A percentile compares a stretch with the other conserved stretches of the same genome.
Evolutionary conservation across 2,329 filamentous ascomycete genomes (phyloP).

Genomic region (Xylariaceae sp.): DNA sequence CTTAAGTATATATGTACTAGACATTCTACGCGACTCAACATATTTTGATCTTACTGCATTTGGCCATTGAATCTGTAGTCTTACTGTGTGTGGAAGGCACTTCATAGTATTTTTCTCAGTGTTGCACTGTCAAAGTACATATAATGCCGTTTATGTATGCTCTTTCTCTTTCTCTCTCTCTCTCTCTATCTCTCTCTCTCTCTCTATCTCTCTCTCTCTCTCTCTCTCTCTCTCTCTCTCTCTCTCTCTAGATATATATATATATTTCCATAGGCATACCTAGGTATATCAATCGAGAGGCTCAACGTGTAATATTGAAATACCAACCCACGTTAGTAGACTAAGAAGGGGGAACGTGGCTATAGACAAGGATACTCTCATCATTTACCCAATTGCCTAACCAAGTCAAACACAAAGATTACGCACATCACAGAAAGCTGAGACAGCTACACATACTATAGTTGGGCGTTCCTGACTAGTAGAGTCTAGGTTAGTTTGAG

Average conservation of each 20-base stretch:
- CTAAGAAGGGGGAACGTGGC: background rate
- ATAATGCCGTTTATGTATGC: no score
- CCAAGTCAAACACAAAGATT: slow-evolving; percentile 7
- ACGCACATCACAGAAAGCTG: slow-evolving; percentile 14
- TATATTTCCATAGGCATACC: no score
- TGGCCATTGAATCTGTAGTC: slow-evolving; percentile 20
- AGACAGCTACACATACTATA: slow-evolving; percentile 11
- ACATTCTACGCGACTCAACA: slow-evolving; percentile 4
- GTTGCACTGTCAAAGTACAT: background rate
- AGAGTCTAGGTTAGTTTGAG: slow-evolving; percentile 10
- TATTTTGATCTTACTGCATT: slow-evolving; percentile 15
- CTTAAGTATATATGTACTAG: no score
- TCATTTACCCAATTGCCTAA: slow-evolving; percentile 5
- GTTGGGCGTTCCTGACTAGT: slow-evolving; percentile 21
- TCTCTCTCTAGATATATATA: no score
- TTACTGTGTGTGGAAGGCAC: slow-evolving; percentile 16
- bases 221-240: no score
- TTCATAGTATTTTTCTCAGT: slow-evolving; percentile 1
- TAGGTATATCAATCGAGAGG: no score
- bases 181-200: no score
- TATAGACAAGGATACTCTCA: background rate
- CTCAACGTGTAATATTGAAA: no score
- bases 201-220: no score
- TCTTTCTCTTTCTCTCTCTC: no score
- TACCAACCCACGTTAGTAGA: background rate